phyloP scores from a whole-genome alignment of 2,329 filamentous ascomycete species.

The Trichoderma asperellum region DNA sequence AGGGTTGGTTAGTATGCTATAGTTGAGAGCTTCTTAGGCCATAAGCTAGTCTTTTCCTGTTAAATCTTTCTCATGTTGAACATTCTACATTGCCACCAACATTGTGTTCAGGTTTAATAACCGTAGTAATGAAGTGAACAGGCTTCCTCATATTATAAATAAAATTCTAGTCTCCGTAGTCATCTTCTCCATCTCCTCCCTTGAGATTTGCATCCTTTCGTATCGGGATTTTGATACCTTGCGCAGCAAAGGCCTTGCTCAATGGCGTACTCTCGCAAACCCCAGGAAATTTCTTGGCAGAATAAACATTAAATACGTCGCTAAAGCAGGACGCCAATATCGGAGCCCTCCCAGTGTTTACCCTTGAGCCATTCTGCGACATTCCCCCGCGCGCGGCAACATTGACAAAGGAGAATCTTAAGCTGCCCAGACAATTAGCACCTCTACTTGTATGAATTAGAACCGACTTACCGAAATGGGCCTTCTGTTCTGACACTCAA shows the following conservation, averaged over 20 bases:
- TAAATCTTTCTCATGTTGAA: neutral
- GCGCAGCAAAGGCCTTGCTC: conserved; percentile 89
- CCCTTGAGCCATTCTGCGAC: conserved; percentile 46
- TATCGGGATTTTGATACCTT: conserved; percentile 97
- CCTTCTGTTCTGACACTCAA: conserved; percentile 93
- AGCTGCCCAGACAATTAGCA: conserved; percentile 45
- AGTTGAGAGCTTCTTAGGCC: neutral
- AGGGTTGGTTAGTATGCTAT: neutral
- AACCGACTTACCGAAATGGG: conserved; percentile 70
- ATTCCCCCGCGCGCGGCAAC: conserved; percentile 61
- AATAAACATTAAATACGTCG: conserved; percentile 89
- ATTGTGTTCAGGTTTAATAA: neutral
- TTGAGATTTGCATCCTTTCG: conserved; percentile 74
- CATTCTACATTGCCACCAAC: neutral
- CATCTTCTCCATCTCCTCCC: conserved; percentile 58
- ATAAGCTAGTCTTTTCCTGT: neutral
- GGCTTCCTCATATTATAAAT: neutral
- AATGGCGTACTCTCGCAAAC: conserved; percentile 91
- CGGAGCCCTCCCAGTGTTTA: conserved; percentile 77
- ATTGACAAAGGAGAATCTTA: conserved; percentile 79
- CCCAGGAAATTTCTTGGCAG: conserved; percentile 96
- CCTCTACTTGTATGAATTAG: neutral
- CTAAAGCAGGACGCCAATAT: conserved; percentile 86
- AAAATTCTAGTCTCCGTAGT: conserved; percentile 42
- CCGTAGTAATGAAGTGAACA: neutral